Evolutionary conservation across 148 eudicot genomes (phyloP).

Genomic region (Vaccinium myrtillus): DNA sequence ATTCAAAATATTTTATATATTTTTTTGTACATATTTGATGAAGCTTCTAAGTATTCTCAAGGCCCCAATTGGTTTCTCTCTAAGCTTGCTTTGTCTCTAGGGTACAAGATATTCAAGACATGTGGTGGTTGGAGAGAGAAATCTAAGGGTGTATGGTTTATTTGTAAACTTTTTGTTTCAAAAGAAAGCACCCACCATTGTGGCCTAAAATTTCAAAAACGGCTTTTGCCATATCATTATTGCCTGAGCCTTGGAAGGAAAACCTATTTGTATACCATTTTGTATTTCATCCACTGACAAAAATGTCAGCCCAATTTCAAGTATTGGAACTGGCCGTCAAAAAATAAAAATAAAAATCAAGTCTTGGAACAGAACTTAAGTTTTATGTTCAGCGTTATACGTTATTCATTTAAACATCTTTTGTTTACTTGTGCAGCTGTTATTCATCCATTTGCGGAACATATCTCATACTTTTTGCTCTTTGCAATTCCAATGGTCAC

Average conservation of each 20-base stretch:
- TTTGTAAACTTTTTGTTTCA: not conserved
- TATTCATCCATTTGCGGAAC: slow-evolving; percentile 76
- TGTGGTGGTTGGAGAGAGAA: not conserved
- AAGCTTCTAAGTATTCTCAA: not conserved
- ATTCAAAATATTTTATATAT: not conserved
- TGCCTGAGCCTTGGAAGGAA: not conserved
- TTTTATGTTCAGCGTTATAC: too few relatives aligned
- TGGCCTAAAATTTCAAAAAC: not conserved
- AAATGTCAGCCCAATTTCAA: not conserved
- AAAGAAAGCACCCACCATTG: not conserved
- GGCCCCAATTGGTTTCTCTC: not conserved
- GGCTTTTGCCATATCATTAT: not conserved
- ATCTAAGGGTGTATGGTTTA: not conserved
- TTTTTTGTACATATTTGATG: not conserved
- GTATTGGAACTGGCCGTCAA: not conserved
- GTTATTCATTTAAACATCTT: not conserved
- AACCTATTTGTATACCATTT: not conserved
- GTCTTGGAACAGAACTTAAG: too few relatives aligned
- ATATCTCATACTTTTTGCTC: slow-evolving; percentile 45
- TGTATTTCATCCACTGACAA: not conserved
- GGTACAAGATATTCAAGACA: not conserved
- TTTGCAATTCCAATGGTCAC: slow-evolving; percentile 54
- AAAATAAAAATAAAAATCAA: too few relatives aligned
- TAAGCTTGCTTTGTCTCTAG: not conserved
- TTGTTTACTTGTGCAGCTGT: slow-evolving; percentile 44